Conservation (phyloP, 2,329 filamentous ascomycete genomes). For the Hymenoscyphus infarciens region DNA sequence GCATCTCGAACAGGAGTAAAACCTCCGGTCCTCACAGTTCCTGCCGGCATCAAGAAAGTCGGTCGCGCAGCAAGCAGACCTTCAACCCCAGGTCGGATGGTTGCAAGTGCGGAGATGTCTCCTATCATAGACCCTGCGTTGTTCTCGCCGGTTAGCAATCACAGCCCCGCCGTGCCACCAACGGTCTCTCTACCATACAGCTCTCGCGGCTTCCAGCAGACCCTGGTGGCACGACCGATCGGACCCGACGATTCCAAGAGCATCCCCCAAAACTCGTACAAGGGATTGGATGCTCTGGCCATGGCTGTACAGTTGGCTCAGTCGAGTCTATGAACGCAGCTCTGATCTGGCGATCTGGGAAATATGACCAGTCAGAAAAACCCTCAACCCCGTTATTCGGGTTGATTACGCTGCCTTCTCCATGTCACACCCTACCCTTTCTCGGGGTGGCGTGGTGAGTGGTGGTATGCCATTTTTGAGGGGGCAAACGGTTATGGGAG, state of each 20-base stretch:
- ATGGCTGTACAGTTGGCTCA: conserved; percentile 10
- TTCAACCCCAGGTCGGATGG: not conserved
- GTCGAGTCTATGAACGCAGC: not conserved
- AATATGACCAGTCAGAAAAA: not conserved
- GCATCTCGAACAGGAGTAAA: conserved; percentile 32
- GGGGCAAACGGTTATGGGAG: not conserved
- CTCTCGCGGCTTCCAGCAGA: not conserved
- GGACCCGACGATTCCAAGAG: not conserved
- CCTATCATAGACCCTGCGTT: conserved; percentile 13
- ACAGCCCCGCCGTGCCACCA: conserved; percentile 3
- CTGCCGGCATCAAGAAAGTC: conserved; percentile 32
- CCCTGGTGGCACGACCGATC: conserved; percentile 4
- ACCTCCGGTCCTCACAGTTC: conserved; percentile 28
- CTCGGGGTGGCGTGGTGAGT: not conserved
- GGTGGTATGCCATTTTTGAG: not conserved
- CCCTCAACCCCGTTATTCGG: not conserved
- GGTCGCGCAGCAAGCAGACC: conserved; percentile 7
- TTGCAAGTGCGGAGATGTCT: not conserved
- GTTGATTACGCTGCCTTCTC: not conserved
- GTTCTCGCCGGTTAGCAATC: not conserved
- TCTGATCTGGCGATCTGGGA: not conserved
- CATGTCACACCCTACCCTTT: not conserved
- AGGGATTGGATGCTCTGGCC: conserved; percentile 17
- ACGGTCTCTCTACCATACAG: not conserved
- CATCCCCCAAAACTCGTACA: not conserved